Evolutionary conservation across 176 grass and related monocot species (phyloP).

Genomic region (Carex littledalei): DNA sequence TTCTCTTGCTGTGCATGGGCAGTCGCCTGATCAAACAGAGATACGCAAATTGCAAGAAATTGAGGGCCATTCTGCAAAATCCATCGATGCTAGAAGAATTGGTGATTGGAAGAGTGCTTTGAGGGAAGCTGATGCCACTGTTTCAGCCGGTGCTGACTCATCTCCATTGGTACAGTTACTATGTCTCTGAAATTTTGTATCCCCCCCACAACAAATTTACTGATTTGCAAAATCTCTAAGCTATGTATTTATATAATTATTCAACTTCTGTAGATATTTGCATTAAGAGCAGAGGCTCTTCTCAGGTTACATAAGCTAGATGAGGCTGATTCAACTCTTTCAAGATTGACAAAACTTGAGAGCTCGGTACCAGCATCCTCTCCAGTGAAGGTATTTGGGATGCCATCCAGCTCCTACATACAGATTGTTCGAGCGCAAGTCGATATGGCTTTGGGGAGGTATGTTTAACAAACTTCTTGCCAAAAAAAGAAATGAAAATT

Average conservation of each 20-base stretch:
- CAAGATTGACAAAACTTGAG: slow-evolving; percentile 49
- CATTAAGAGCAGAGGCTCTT: slow-evolving; percentile 83
- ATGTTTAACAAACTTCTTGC: slow-evolving; percentile 19
- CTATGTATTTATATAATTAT: not conserved
- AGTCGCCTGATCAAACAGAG: slow-evolving; percentile 47
- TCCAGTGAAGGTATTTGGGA: slow-evolving; percentile 47
- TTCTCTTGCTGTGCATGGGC: slow-evolving; percentile 41
- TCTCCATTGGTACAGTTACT: slow-evolving; percentile 56
- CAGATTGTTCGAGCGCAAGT: slow-evolving; percentile 70
- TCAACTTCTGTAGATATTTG: slow-evolving; percentile 49
- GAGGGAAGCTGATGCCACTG: slow-evolving; percentile 87
- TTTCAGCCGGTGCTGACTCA: slow-evolving; percentile 65
- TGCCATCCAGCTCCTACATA: slow-evolving; percentile 60
- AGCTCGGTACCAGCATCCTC: slow-evolving; percentile 29
- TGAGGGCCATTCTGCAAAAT: slow-evolving; percentile 55
- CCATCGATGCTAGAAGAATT: slow-evolving; percentile 61
- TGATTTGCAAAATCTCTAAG: not conserved
- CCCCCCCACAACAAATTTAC: not conserved
- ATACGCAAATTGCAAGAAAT: slow-evolving; percentile 71
- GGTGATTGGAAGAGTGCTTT: slow-evolving; percentile 78
- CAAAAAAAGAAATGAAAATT: not conserved
- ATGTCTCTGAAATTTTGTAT: not conserved
- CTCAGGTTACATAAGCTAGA: slow-evolving; percentile 66
- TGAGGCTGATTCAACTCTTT: slow-evolving; percentile 67
- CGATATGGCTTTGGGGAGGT: slow-evolving; percentile 94